phyloP scores from a whole-genome alignment of 108 stramenopile species.

The Nannochloropsis granulata region DNA sequence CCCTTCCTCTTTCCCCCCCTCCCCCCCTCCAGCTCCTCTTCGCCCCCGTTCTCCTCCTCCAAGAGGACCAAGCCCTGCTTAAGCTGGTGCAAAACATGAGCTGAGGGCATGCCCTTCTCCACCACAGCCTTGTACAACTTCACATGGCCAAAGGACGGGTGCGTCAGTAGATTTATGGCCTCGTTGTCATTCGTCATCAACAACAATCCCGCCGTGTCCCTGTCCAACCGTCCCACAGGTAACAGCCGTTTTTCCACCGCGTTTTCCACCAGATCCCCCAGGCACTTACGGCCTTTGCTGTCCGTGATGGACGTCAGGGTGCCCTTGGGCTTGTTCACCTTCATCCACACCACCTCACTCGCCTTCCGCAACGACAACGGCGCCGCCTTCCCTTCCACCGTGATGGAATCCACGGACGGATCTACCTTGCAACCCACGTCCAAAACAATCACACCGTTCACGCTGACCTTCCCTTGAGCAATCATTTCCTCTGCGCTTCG shows the following conservation, averaged over 20 bases:
- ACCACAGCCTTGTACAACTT: conserved; percentile 1
- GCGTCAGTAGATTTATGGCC: conserved; percentile 29
- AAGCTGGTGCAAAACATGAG: neutral
- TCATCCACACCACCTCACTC: neutral
- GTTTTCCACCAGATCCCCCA: neutral
- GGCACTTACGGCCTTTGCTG: neutral
- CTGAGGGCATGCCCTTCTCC: neutral
- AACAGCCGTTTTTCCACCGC: conserved; percentile 12
- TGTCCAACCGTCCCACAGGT: conserved; percentile 32
- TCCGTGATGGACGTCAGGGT: neutral
- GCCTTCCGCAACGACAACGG: neutral
- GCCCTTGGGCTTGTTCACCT: conserved; percentile 5
- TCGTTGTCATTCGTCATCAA: conserved; percentile 38
- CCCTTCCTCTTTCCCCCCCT: neutral
- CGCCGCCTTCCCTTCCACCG: neutral
- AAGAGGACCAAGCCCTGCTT: neutral
- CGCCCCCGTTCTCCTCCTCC: neutral
- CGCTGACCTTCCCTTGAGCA: conserved; percentile 24
- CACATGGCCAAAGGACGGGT: conserved; percentile 35
- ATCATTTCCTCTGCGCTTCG: conserved; percentile 30
- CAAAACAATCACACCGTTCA: conserved; percentile 1
- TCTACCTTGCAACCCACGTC: neutral
- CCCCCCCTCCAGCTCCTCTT: neutral
- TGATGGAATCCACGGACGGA: neutral
- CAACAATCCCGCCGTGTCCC: conserved; percentile 29